Conservation (phyloP, 495 filamentous ascomycete genomes). For the Penicillium coffeae region DNA sequence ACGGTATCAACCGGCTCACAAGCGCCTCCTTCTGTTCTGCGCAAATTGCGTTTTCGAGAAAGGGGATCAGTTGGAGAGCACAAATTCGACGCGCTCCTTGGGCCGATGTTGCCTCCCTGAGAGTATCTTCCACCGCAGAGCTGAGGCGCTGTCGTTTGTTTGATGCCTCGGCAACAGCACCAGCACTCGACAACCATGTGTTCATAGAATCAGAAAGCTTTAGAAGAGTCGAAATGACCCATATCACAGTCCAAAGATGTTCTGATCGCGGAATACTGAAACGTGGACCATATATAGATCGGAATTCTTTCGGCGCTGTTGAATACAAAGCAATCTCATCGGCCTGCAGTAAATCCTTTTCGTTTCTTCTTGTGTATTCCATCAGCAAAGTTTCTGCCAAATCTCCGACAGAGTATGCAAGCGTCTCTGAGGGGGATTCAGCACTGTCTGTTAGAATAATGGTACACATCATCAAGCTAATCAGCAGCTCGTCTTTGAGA, state of each 20-base stretch:
- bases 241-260: constrained; percentile 45
- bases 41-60: constrained; percentile 48
- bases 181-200: constrained; percentile 7
- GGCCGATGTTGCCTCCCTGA: constrained; percentile 54
- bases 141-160: constrained; percentile 61
- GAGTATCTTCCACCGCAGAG: constrained; percentile 55
- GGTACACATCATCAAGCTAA: constrained; percentile 61
- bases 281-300: constrained; percentile 36
- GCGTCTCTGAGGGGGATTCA: constrained; percentile 25
- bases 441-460: constrained; percentile 26
- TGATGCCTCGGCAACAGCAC: constrained; percentile 17
- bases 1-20: constrained; percentile 45
- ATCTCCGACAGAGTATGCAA: constrained; percentile 41
- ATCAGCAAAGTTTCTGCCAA: constrained; percentile 59
- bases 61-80: constrained; percentile 75
- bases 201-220: constrained; percentile 27
- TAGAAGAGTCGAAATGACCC: constrained; percentile 35
- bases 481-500: constrained; percentile 68
- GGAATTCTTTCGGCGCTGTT: constrained; percentile 12
- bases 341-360: constrained; percentile 68
- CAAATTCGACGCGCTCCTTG: constrained; percentile 56
- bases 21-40: constrained; percentile 41
- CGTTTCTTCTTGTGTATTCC: constrained; percentile 69
- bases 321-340: constrained; percentile 64
- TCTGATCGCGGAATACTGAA: constrained; percentile 42